Evolutionary conservation across 192 early-diverging fungal genomes (phyloP).

Genomic region (Backusella psychrophila): DNA sequence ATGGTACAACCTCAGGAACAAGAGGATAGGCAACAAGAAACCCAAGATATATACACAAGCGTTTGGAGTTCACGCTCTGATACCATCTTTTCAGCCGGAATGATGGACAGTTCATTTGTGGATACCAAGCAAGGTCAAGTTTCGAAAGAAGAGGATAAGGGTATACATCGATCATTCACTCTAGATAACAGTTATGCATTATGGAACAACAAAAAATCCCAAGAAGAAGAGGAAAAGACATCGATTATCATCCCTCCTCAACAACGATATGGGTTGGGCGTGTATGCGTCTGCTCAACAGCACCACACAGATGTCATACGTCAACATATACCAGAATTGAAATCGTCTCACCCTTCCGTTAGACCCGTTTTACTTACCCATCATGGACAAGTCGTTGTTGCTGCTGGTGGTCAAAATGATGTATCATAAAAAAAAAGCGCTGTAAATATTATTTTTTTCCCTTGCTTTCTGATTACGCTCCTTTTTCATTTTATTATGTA

Average conservation of each 20-base stretch:
- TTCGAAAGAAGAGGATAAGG: neutral
- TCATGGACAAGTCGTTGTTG: slow-evolving; percentile 15
- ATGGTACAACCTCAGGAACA: neutral
- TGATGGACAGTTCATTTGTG: neutral
- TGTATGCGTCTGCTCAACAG: slow-evolving; percentile 19
- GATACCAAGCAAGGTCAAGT: neutral
- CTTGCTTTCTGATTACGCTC: neutral
- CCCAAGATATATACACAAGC: neutral
- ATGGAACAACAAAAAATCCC: neutral
- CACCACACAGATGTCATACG: slow-evolving; percentile 18
- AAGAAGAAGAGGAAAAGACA: neutral
- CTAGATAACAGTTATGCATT: neutral
- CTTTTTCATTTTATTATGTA: neutral
- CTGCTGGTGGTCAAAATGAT: neutral
- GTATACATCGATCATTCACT: neutral
- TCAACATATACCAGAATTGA: slow-evolving; percentile 10
- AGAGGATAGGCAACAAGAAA: neutral
- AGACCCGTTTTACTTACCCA: slow-evolving; percentile 13
- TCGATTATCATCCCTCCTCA: neutral
- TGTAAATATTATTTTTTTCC: neutral
- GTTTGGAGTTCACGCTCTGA: neutral
- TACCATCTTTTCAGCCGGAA: neutral
- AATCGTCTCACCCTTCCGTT: neutral
- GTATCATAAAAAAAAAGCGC: neutral
- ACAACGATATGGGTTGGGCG: slow-evolving; percentile 9